A percentile compares a stretch with the other conserved stretches of the same genome.
These are phyloP conservation scores for Oryza meridionalis DNA, from an alignment of 176 grass and related monocot species.

Conservation along the genomic window DNA sequence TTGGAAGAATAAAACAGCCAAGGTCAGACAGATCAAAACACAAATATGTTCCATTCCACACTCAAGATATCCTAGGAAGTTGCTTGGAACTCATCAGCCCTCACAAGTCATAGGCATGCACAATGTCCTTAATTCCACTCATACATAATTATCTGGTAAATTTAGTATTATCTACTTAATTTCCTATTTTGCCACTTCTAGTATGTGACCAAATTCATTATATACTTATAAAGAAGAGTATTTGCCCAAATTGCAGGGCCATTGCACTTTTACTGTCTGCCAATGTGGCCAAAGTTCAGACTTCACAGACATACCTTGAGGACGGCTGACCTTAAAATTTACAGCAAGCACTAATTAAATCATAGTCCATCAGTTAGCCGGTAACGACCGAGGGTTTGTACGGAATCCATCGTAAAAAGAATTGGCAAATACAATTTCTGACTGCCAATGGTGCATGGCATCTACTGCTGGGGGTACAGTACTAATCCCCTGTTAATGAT, in stretches of 20 bases:
- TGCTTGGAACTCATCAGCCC: not conserved
- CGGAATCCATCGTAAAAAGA: not conserved
- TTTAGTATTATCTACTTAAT: not conserved
- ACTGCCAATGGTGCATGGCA: not conserved
- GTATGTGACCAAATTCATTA: no score
- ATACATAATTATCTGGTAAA: no score
- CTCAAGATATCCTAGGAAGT: not conserved
- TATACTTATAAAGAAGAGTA: no score
- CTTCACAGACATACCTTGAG: not conserved
- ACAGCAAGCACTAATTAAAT: not conserved
- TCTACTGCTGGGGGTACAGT: not conserved
- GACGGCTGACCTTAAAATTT: not conserved
- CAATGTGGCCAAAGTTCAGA: not conserved
- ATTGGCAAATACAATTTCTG: not conserved
- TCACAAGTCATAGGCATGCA: not conserved
- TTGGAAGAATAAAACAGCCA: not conserved
- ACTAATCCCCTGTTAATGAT: conserved; percentile 49
- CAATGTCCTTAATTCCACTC: not conserved
- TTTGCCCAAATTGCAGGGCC: not conserved
- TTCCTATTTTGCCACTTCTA: no score
- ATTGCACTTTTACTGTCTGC: not conserved
- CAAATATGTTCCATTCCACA: not conserved
- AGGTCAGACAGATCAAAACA: not conserved
- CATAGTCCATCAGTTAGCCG: no score
- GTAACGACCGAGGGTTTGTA: not conserved